Conservation (phyloP, 306 rosid species). For the Acmispon strigosus region DNA sequence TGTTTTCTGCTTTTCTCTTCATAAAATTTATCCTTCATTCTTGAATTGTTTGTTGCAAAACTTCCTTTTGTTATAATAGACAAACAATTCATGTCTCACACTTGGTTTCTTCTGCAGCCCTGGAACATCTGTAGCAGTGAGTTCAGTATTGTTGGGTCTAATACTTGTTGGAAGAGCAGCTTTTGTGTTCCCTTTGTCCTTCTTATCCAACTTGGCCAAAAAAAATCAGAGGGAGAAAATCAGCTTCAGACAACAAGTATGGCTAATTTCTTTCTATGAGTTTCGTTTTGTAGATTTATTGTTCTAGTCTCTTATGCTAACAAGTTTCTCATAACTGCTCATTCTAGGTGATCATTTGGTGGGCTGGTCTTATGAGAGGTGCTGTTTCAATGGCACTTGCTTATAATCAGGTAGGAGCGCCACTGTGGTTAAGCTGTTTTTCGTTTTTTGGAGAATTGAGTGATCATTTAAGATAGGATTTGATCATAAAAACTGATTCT, state of each 20-base stretch:
- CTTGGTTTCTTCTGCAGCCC: slow-evolving; percentile 57
- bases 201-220: slow-evolving; percentile 70
- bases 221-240: slow-evolving; percentile 47
- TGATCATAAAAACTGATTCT: neutral
- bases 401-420: slow-evolving; percentile 75
- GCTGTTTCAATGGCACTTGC: slow-evolving; percentile 98
- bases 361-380: slow-evolving; percentile 99
- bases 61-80: neutral
- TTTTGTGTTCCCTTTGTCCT: slow-evolving; percentile 82
- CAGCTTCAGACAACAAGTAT: slow-evolving; percentile 69
- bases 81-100: neutral
- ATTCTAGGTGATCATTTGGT: slow-evolving; percentile 82
- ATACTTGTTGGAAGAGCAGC: slow-evolving; percentile 89
- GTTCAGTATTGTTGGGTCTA: slow-evolving; percentile 68
- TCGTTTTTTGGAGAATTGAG: neutral
- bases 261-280: slow-evolving; percentile 15
- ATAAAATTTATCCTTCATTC: neutral
- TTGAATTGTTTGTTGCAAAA: neutral
- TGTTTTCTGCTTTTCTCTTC: neutral
- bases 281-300: neutral
- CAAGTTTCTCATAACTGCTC: slow-evolving; percentile 16
- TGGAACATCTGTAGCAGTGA: slow-evolving; percentile 83
- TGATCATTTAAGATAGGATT: neutral
- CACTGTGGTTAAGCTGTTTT: neutral
- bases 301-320: slow-evolving; percentile 15